Percentiles rank a stretch among this genome's conserved stretches.
phyloP scores from a whole-genome alignment of 805 yeast species.

The Yarrowia porcina region DNA sequence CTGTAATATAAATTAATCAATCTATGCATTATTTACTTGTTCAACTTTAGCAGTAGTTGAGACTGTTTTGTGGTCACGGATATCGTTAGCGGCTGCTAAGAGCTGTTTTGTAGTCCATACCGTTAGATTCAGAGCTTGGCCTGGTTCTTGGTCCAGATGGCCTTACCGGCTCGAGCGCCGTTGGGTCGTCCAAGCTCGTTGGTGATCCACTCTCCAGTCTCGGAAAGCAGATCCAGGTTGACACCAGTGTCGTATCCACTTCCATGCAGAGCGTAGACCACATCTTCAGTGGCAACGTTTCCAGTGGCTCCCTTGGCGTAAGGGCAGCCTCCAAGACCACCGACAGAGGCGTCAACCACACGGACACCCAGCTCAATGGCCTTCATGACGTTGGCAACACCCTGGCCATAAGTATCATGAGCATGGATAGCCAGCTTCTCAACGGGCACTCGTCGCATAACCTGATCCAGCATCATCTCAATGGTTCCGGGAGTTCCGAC shows the following conservation, averaged over 20 bases:
- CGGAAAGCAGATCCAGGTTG: slow-evolving; percentile 32
- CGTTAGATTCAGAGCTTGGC: not conserved
- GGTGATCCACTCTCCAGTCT: slow-evolving; percentile 36
- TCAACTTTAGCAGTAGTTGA: not conserved
- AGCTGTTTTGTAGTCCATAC: no score
- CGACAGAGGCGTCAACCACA: slow-evolving; percentile 36
- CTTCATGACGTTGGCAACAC: slow-evolving; percentile 36
- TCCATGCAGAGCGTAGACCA: slow-evolving; percentile 36
- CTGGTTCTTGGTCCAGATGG: slow-evolving; percentile 30
- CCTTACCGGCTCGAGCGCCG: slow-evolving; percentile 36
- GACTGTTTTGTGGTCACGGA: not conserved
- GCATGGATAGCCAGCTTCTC: slow-evolving; percentile 37
- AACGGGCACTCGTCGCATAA: slow-evolving; percentile 30
- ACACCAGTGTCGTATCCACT: slow-evolving; percentile 36
- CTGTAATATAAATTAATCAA: slow-evolving; percentile 4
- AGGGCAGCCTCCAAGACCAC: slow-evolving; percentile 40
- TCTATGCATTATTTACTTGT: slow-evolving; percentile 1
- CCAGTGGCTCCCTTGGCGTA: slow-evolving; percentile 40
- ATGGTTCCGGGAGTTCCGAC: slow-evolving; percentile 36
- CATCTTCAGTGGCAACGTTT: slow-evolving; percentile 38
- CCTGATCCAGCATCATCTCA: slow-evolving; percentile 33
- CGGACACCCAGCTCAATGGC: slow-evolving; percentile 37
- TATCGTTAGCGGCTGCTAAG: no score
- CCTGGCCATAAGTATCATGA: slow-evolving; percentile 40
- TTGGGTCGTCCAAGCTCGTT: slow-evolving; percentile 31